phyloP scores from a whole-genome alignment of 202 grass and related monocot genomes.

The Sporobolus alterniflorus region DNA sequence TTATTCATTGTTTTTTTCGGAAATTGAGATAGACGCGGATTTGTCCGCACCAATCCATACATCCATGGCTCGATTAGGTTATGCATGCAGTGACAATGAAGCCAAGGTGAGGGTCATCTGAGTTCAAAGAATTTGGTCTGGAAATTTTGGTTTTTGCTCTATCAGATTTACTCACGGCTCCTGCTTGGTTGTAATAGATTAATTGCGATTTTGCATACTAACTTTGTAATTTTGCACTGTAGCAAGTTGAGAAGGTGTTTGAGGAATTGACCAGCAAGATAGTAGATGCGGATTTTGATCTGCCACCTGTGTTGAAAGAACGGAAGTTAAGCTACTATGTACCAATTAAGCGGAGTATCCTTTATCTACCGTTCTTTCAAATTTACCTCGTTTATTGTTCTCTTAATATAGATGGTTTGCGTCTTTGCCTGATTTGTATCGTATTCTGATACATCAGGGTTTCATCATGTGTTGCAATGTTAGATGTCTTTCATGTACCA shows the following conservation, averaged over 20 bases:
- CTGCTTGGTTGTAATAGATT: neutral
- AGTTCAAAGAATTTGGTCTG: neutral
- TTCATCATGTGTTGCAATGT: conserved; percentile 1
- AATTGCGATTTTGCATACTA: neutral
- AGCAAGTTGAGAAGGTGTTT: conserved; percentile 51
- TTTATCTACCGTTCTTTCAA: conserved; percentile 6
- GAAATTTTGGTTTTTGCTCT: neutral
- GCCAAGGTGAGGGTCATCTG: neutral
- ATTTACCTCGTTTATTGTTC: neutral
- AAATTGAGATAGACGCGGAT: neutral
- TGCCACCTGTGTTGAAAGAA: conserved; percentile 65
- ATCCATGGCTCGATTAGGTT: neutral
- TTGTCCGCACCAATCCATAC: neutral
- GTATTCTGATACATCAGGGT: neutral
- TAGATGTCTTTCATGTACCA: neutral
- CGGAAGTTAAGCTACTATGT: conserved; percentile 60
- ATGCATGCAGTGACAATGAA: neutral
- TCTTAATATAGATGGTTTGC: neutral
- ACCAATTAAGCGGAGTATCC: conserved; percentile 98
- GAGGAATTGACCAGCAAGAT: conserved; percentile 58
- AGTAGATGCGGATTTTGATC: conserved; percentile 70
- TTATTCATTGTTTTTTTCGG: neutral
- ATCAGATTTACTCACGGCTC: neutral
- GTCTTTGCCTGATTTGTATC: conserved; percentile 6
- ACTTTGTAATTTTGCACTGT: conserved; percentile 4